These are phyloP conservation scores for Aspergillus carlsbadensis DNA, from an alignment of 495 filamentous ascomycete genomes.

Conservation along the genomic window DNA sequence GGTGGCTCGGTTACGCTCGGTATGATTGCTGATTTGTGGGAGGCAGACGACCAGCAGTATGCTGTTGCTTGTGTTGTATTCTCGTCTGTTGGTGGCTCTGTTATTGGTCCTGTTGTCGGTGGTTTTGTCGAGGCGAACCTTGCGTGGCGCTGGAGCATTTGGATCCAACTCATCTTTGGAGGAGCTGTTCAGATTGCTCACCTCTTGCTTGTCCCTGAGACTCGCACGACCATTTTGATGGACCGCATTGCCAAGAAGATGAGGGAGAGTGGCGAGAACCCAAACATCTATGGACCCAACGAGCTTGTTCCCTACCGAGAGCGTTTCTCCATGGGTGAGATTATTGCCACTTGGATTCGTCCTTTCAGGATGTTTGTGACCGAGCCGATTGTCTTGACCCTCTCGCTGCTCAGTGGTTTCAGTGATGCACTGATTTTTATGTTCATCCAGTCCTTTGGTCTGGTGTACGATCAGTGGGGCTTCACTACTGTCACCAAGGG, in stretches of 20 bases:
- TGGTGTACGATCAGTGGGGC: slow-evolving; percentile 60
- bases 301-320: slow-evolving; percentile 58
- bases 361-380: slow-evolving; percentile 62
- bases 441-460: slow-evolving; percentile 60
- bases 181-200: slow-evolving; percentile 54
- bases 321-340: slow-evolving; percentile 56
- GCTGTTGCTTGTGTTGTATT: slow-evolving; percentile 63
- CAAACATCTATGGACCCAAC: slow-evolving; percentile 62
- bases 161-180: slow-evolving; percentile 61
- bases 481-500: slow-evolving; percentile 52
- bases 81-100: slow-evolving; percentile 61
- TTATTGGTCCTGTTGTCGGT: slow-evolving; percentile 61
- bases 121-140: slow-evolving; percentile 55
- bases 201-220: slow-evolving; percentile 56
- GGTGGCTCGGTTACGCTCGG: slow-evolving; percentile 64
- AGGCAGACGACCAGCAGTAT: slow-evolving; percentile 58
- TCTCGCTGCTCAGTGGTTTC: slow-evolving; percentile 60
- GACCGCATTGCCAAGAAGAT: slow-evolving; percentile 56
- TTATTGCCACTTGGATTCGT: slow-evolving; percentile 56
- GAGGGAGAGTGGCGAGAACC: slow-evolving; percentile 49
- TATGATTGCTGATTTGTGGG: slow-evolving; percentile 63
- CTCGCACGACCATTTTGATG: slow-evolving; percentile 59
- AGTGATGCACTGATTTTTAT: slow-evolving; percentile 65
- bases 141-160: slow-evolving; percentile 56
- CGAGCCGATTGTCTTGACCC: slow-evolving; percentile 59